Conservation (phyloP, 208 protist species). For the Trypanosoma lewisi region DNA sequence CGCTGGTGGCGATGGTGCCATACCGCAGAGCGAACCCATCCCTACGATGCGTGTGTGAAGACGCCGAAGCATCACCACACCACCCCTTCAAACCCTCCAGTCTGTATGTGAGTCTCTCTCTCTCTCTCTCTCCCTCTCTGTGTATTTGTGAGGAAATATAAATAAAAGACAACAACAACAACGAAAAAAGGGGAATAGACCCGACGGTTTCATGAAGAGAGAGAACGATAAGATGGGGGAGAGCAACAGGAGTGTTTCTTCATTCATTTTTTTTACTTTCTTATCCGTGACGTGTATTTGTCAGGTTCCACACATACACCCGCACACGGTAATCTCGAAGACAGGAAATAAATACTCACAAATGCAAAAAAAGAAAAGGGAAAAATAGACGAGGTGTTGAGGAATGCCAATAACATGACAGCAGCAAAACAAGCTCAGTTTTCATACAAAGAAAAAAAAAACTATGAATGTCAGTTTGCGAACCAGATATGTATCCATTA, state of each 20-base stretch:
- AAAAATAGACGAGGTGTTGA: not conserved
- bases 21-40: conserved; percentile 65
- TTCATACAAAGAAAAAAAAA: not conserved
- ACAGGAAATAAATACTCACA: not conserved
- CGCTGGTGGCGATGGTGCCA: conserved; percentile 42
- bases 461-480: not conserved
- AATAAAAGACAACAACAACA: conserved; percentile 2
- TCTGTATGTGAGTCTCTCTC: not conserved
- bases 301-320: no score
- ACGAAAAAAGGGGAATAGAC: no score
- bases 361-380: not conserved
- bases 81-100: not conserved
- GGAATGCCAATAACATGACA: not conserved
- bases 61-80: conserved; percentile 45
- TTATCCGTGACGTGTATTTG: no score
- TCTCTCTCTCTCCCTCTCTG: not conserved
- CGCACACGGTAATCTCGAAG: not conserved
- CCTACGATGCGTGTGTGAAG: conserved; percentile 76
- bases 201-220: no score
- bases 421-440: no score
- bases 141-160: not conserved
- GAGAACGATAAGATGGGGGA: no score
- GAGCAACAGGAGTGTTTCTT: no score
- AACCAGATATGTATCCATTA: not conserved
- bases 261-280: no score